These are phyloP conservation scores for Hypseocharis bilobata DNA, from an alignment of 441 rosid species.

Conservation along the genomic window DNA sequence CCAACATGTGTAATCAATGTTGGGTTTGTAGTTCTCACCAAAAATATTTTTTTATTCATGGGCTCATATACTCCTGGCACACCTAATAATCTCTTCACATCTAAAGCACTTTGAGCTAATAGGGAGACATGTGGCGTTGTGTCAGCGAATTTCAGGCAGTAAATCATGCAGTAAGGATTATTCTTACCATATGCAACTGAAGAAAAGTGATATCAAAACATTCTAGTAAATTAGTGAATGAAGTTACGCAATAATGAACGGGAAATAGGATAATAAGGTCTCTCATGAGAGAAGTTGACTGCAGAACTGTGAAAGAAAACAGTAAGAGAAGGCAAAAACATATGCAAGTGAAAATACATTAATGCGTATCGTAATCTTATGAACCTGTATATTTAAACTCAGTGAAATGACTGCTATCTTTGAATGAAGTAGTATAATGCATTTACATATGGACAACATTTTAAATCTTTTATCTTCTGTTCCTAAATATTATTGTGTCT, in stretches of 20 bases:
- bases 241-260: not conserved
- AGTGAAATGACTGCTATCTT: not conserved
- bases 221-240: too few relatives aligned
- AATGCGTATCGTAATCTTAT: not conserved
- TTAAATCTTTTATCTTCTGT: conserved; percentile 1
- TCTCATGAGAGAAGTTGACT: not conserved
- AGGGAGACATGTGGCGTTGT: not conserved
- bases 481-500: not conserved
- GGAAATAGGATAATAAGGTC: conserved; percentile 4
- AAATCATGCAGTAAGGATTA: not conserved
- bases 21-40: too few relatives aligned
- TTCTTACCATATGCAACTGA: not conserved
- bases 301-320: not conserved
- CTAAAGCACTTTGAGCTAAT: not conserved
- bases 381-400: not conserved
- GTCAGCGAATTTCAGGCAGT: not conserved
- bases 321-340: not conserved
- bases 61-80: too few relatives aligned
- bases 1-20: too few relatives aligned
- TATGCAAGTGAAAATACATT: not conserved
- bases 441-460: too few relatives aligned
- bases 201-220: not conserved
- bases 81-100: too few relatives aligned
- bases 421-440: not conserved
- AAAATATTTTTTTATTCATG: too few relatives aligned